Evolutionary conservation across 495 filamentous ascomycete genomes (phyloP).

Genomic region (Parathielavia hyrcaniae): DNA sequence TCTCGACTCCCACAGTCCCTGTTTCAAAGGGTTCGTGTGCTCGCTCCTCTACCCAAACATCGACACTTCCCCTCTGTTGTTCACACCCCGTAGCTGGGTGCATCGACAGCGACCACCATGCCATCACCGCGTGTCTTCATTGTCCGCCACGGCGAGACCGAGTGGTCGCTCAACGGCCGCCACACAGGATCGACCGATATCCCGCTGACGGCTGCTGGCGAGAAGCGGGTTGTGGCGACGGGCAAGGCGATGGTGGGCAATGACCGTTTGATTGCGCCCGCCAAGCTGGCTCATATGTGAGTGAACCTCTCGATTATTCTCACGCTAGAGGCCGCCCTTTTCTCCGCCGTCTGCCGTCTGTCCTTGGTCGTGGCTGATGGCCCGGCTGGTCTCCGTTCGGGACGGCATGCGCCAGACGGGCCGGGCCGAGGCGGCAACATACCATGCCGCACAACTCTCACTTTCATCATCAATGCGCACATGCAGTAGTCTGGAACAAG

Average conservation of each 20-base stretch:
- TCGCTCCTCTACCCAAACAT: too few species aligned
- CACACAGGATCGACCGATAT: slow-evolving; percentile 88
- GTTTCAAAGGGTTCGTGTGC: too few species aligned
- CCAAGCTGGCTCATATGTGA: slow-evolving; percentile 68
- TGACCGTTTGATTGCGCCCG: slow-evolving; percentile 79
- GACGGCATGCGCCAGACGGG: not conserved
- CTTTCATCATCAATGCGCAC: too few species aligned
- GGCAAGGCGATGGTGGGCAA: slow-evolving; percentile 76
- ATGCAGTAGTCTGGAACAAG: too few species aligned
- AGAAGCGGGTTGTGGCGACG: slow-evolving; percentile 75
- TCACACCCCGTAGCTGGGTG: not conserved
- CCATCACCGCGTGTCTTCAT: slow-evolving; percentile 80
- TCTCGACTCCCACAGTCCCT: too few species aligned
- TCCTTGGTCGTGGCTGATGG: not conserved
- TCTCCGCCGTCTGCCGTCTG: not conserved
- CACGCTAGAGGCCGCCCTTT: too few species aligned
- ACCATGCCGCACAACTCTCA: too few species aligned
- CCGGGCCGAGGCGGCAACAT: too few species aligned
- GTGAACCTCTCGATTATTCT: slow-evolving; percentile 18
- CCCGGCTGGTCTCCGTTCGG: too few species aligned
- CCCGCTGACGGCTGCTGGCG: slow-evolving; percentile 77
- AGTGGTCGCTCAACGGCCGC: slow-evolving; percentile 90
- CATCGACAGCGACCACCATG: slow-evolving; percentile 24
- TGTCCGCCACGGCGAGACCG: slow-evolving; percentile 87
- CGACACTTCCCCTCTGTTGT: not conserved